These are phyloP conservation scores for Annulohypoxylon bovei DNA, from an alignment of 495 filamentous ascomycete genomes.

Conservation along the genomic window DNA sequence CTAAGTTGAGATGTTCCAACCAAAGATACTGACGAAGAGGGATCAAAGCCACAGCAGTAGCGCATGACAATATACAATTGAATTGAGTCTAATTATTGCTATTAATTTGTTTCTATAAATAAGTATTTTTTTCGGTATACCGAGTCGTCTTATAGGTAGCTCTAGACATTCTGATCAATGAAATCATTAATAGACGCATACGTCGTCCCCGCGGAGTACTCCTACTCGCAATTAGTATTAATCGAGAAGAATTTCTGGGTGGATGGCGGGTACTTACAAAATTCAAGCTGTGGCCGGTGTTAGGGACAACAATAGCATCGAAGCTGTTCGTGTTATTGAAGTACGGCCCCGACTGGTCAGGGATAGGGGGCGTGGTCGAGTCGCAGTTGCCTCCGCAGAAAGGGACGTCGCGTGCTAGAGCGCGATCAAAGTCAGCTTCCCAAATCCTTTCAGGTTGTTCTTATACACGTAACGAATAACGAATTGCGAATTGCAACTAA, in stretches of 20 bases:
- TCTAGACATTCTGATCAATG: conserved; percentile 14
- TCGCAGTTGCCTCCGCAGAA: conserved; percentile 66
- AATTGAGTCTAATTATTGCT: not conserved
- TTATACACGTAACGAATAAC: too few species aligned
- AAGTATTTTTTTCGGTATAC: not conserved
- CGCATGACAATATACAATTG: not conserved
- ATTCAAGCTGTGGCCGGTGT: conserved; percentile 64
- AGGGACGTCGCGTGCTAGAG: conserved; percentile 56
- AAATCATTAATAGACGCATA: conserved; percentile 25
- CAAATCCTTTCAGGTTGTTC: not conserved
- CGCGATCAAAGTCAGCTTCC: not conserved
- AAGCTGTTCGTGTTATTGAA: conserved; percentile 60
- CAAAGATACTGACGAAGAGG: not conserved
- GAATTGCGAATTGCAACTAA: not conserved
- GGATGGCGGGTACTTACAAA: conserved; percentile 32
- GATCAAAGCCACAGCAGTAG: not conserved
- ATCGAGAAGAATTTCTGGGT: not conserved
- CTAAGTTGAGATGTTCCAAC: not conserved
- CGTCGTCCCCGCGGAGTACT: conserved; percentile 11
- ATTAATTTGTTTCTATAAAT: not conserved
- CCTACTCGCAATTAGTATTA: conserved; percentile 13
- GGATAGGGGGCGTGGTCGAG: conserved; percentile 54
- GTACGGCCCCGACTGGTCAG: conserved; percentile 45
- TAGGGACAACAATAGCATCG: conserved; percentile 56
- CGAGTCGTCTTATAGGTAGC: not conserved